Evolutionary conservation across 2,329 filamentous ascomycete species (phyloP).

Genomic region (Apiospora aurea): DNA sequence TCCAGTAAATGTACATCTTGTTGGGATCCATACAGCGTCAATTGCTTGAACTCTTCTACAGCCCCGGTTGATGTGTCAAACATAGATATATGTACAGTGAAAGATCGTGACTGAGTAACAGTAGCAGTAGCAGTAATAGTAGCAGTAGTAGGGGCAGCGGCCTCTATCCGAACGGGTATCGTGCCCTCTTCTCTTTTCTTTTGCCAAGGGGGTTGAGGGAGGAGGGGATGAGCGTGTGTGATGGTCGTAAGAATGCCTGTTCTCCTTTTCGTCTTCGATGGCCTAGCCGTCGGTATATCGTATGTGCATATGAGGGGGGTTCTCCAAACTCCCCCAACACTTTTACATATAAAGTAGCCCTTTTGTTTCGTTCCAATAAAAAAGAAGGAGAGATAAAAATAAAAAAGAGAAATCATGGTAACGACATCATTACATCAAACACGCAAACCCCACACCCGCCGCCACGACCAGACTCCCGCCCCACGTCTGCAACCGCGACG

Average conservation of each 20-base stretch:
- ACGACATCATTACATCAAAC: not conserved
- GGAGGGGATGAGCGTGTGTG: not conserved
- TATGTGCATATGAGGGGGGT: too few species aligned
- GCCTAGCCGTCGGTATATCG: not conserved
- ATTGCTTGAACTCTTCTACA: not conserved
- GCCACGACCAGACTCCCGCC: not conserved
- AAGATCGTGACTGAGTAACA: not conserved
- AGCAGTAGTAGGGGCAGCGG: not conserved
- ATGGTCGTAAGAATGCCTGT: conserved; percentile 8
- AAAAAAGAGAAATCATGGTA: not conserved
- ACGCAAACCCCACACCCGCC: not conserved
- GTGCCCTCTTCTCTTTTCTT: not conserved
- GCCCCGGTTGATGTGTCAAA: not conserved
- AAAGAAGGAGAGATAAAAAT: not conserved
- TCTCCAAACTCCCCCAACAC: not conserved
- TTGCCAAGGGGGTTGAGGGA: not conserved
- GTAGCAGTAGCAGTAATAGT: not conserved
- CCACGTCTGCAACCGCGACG: not conserved
- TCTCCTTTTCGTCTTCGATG: not conserved
- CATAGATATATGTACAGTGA: conserved; percentile 5
- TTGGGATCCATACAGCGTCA: not conserved
- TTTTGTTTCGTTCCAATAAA: not conserved
- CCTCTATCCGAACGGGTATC: conserved; percentile 10
- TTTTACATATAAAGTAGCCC: not conserved
- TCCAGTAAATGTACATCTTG: not conserved